phyloP scores from a whole-genome alignment of 768 basidiomycete species.

The Naganishia randhawae region DNA sequence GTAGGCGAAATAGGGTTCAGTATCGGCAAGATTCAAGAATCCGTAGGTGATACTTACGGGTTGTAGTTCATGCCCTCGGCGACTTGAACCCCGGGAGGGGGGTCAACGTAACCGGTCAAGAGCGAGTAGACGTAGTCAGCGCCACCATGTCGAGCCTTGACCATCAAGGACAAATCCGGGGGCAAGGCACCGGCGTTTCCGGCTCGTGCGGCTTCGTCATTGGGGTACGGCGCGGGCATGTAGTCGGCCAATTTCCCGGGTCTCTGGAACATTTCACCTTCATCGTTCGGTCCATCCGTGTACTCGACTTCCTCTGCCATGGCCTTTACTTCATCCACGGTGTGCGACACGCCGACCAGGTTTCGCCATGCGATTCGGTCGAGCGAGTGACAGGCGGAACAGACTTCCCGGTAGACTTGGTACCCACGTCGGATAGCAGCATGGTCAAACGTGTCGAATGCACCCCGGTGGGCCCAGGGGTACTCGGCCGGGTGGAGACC shows the following conservation, averaged over 20 bases:
- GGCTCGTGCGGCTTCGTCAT: slow-evolving; percentile 94
- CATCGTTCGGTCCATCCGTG: slow-evolving; percentile 85
- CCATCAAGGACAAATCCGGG: slow-evolving; percentile 92
- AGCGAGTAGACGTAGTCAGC: slow-evolving; percentile 98
- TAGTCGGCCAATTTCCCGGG: slow-evolving; percentile 98
- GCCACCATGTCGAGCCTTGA: slow-evolving; percentile 96
- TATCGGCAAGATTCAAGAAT: not conserved
- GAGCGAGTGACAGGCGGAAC: slow-evolving; percentile 96
- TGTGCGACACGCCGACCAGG: slow-evolving; percentile 95
- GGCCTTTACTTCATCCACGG: slow-evolving; percentile 76
- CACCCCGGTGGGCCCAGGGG: slow-evolving; percentile 89
- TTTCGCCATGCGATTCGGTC: slow-evolving; percentile 99
- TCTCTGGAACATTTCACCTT: slow-evolving; percentile 97
- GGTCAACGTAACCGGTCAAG: slow-evolving; percentile 92
- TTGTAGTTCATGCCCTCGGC: slow-evolving; percentile 91
- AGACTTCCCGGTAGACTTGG: slow-evolving; percentile 98
- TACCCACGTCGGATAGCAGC: slow-evolving; percentile 92
- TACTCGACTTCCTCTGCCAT: slow-evolving; percentile 98
- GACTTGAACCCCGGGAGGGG: slow-evolving; percentile 64
- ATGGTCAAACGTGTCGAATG: slow-evolving; percentile 90
- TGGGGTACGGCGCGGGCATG: slow-evolving; percentile 89
- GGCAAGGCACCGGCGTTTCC: slow-evolving; percentile 91
- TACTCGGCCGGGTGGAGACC: slow-evolving; percentile 82
- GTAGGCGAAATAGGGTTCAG: slow-evolving; percentile 47
- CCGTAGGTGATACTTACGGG: slow-evolving; percentile 39